phyloP scores from a whole-genome alignment of 2,329 filamentous ascomycete species.

The Hymenotorrendiella dingleyae region DNA sequence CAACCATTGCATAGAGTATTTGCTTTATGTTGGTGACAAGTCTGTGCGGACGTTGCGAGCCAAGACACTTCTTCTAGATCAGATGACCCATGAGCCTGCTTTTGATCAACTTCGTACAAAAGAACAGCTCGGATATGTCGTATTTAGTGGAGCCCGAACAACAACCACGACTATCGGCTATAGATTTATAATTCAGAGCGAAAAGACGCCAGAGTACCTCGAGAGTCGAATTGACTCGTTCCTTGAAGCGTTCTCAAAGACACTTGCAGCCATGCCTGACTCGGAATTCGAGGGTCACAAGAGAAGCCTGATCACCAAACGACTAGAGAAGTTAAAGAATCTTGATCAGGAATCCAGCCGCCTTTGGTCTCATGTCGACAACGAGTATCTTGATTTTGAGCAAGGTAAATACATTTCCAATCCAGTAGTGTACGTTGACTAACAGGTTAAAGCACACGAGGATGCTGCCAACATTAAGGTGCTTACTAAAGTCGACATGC shows the following conservation, averaged over 20 bases:
- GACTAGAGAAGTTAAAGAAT: constrained; percentile 89
- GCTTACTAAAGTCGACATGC: constrained; percentile 73
- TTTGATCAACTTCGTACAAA: constrained; percentile 95
- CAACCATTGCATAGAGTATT: constrained; percentile 79
- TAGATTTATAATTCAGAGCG: constrained; percentile 88
- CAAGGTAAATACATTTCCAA: constrained; percentile 53
- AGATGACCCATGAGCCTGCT: constrained; percentile 86
- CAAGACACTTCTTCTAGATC: constrained; percentile 74
- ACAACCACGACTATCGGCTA: constrained; percentile 78
- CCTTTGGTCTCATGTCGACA: constrained; percentile 80
- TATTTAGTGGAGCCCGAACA: constrained; percentile 72
- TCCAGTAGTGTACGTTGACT: constrained; percentile 1
- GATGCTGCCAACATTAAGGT: constrained; percentile 71
- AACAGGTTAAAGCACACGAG: constrained; percentile 32
- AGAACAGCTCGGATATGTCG: constrained; percentile 94
- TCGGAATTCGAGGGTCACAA: constrained; percentile 87
- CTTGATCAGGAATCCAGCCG: constrained; percentile 75
- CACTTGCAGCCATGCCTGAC: constrained; percentile 69
- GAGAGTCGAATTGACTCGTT: constrained; percentile 86
- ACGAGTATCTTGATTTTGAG: constrained; percentile 85
- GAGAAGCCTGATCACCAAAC: constrained; percentile 77
- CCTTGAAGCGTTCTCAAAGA: constrained; percentile 59
- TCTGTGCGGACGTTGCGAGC: constrained; percentile 66
- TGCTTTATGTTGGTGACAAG: constrained; percentile 63
- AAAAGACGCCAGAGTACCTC: constrained; percentile 76